Conservation (phyloP, 495 filamentous ascomycete species). For the Aspergillus nanangensis region DNA sequence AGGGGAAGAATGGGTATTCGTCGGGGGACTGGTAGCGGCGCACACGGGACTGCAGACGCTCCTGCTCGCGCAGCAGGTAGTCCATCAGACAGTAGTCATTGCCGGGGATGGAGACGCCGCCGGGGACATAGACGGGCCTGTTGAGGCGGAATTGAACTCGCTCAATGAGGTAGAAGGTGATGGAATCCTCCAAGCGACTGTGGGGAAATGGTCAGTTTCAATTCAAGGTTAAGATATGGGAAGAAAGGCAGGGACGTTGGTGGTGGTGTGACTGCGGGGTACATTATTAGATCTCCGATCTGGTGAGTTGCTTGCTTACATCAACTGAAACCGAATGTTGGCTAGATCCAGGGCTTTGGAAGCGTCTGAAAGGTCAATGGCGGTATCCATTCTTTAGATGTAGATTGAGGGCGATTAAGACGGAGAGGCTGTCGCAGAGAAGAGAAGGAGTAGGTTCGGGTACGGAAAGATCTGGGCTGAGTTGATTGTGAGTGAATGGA, state of each 20-base stretch:
- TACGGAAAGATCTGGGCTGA: too few relatives aligned
- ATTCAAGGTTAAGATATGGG: too few relatives aligned
- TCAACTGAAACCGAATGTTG: constrained; percentile 93
- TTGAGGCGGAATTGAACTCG: constrained; percentile 96
- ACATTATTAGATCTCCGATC: not conserved
- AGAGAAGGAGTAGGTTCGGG: not conserved
- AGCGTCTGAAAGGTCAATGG: constrained; percentile 81
- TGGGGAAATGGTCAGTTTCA: too few relatives aligned
- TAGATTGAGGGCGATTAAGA: not conserved
- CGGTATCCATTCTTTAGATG: constrained; percentile 81
- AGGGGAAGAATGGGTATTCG: constrained; percentile 96
- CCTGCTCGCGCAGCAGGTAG: constrained; percentile 87
- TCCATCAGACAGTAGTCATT: constrained; percentile 77
- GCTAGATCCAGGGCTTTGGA: constrained; percentile 81
- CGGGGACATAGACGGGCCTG: constrained; percentile 75
- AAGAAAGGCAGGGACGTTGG: too few relatives aligned
- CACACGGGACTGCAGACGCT: constrained; percentile 87
- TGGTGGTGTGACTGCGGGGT: constrained; percentile 11
- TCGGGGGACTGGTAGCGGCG: constrained; percentile 95
- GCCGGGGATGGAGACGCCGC: constrained; percentile 75
- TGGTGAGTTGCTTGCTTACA: constrained; percentile 52
- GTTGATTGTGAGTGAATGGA: too few relatives aligned
- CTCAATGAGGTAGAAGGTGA: constrained; percentile 97
- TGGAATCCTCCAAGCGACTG: constrained; percentile 95
- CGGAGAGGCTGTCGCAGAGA: not conserved